Evolutionary conservation across 768 basidiomycete species (phyloP).

Genomic region (Inosperma sp.): DNA sequence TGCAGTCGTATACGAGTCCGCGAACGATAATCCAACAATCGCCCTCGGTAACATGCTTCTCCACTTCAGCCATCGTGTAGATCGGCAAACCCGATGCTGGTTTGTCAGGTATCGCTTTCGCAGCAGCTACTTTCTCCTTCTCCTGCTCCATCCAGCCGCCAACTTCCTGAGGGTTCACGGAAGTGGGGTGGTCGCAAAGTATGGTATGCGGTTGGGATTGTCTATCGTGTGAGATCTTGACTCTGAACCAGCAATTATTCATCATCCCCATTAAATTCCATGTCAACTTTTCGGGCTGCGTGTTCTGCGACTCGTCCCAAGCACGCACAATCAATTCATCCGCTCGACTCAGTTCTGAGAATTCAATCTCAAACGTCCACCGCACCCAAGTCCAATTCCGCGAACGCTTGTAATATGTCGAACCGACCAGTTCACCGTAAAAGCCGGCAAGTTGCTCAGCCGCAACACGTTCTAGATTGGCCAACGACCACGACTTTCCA

Average conservation of each 20-base stretch:
- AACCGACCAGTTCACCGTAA: constrained; percentile 54
- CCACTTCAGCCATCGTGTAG: not conserved
- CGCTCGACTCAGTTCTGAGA: constrained; percentile 31
- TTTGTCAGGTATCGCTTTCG: not conserved
- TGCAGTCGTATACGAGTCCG: constrained; percentile 5
- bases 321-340: constrained; percentile 44
- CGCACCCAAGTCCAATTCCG: constrained; percentile 6
- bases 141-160: constrained; percentile 3
- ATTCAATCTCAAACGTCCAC: constrained; percentile 41
- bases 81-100: not conserved
- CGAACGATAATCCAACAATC: constrained; percentile 3
- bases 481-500: constrained; percentile 45
- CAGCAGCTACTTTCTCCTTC: not conserved
- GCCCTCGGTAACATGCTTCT: not conserved
- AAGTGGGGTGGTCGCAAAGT: constrained; percentile 1
- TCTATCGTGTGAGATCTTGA: not conserved
- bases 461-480: constrained; percentile 43
- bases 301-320: constrained; percentile 49
- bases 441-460: constrained; percentile 33
- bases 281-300: constrained; percentile 55
- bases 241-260: constrained; percentile 47
- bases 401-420: constrained; percentile 26
- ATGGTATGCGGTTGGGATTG: not conserved
- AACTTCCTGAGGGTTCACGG: not conserved
- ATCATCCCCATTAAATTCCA: constrained; percentile 60